A percentile compares a stretch with the other conserved stretches of the same genome.
phyloP scores from a whole-genome alignment of 2,329 filamentous ascomycete species.

The Orbilia quercus region DNA sequence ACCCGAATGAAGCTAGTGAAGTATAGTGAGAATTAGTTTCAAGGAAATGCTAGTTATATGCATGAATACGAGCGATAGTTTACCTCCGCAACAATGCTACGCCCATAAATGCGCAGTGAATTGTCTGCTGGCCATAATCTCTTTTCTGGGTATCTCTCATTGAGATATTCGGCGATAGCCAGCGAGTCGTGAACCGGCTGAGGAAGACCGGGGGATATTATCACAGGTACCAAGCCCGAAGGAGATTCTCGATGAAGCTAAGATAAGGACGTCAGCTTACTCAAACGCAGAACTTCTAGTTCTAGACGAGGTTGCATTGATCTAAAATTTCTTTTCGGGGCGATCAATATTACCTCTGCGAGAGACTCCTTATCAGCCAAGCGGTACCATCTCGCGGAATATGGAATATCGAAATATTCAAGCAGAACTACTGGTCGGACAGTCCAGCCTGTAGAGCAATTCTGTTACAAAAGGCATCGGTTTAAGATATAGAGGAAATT shows the following conservation, averaged over 20 bases:
- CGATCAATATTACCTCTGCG: conserved; percentile 5
- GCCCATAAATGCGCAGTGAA: conserved; percentile 31
- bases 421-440: conserved; percentile 39
- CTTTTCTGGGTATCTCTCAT: conserved; percentile 46
- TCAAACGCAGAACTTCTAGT: not conserved
- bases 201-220: conserved; percentile 20
- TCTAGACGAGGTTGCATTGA: too few relatives aligned
- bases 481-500: not conserved
- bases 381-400: conserved; percentile 38
- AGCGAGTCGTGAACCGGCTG: conserved; percentile 49
- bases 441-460: conserved; percentile 37
- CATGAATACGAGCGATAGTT: not conserved
- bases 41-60: not conserved
- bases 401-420: conserved; percentile 51
- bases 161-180: conserved; percentile 38
- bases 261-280: not conserved
- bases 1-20: conserved; percentile 39
- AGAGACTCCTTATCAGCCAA: conserved; percentile 41
- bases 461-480: not conserved
- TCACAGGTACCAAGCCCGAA: conserved; percentile 39
- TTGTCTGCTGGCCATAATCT: conserved; percentile 29
- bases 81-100: conserved; percentile 50
- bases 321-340: too few relatives aligned
- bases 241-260: conserved; percentile 44
- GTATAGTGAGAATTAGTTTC: not conserved